Conservation (phyloP, 441 rosid species). For the Gossypium gossypioides region DNA sequence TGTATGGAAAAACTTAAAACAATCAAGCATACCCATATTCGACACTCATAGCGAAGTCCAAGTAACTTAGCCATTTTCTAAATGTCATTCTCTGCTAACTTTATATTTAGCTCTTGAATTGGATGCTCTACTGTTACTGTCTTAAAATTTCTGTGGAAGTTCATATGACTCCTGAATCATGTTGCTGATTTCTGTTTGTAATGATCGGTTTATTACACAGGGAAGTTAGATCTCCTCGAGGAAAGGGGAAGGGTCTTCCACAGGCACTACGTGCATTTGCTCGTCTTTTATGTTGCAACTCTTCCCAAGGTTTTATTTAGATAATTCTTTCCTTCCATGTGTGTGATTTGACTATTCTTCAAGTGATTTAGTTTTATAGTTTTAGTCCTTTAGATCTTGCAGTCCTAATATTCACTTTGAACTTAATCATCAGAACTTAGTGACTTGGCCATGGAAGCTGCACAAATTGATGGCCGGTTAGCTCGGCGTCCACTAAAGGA, state of each 20-base stretch:
- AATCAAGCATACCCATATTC: not conserved
- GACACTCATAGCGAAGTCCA: not conserved
- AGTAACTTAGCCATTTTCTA: not conserved
- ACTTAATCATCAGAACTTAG: constrained; percentile 39
- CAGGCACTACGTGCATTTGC: constrained; percentile 77
- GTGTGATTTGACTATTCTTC: constrained; percentile 8
- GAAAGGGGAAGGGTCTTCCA: constrained; percentile 75
- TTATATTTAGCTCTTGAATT: not conserved
- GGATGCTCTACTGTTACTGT: not conserved
- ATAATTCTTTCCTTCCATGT: constrained; percentile 12
- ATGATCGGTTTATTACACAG: constrained; percentile 25
- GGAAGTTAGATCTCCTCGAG: constrained; percentile 59
- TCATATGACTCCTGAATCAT: not conserved
- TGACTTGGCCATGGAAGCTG: constrained; percentile 58
- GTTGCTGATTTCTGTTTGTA: constrained; percentile 14
- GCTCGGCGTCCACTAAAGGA: constrained; percentile 56
- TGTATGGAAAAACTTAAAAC: not conserved
- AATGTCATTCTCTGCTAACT: not conserved
- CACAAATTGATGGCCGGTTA: constrained; percentile 62
- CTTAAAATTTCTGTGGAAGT: not conserved
- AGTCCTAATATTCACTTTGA: constrained; percentile 2
- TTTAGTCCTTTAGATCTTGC: not conserved
- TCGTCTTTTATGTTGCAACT: constrained; percentile 53
- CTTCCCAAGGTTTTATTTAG: constrained; percentile 39
- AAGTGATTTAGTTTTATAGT: constrained; percentile 2